Percentiles rank a stretch among this genome's conserved stretches.
Evolutionary conservation across 23 red algal genomes (phyloP).

Genomic region (Gracilariopsis chorda): DNA sequence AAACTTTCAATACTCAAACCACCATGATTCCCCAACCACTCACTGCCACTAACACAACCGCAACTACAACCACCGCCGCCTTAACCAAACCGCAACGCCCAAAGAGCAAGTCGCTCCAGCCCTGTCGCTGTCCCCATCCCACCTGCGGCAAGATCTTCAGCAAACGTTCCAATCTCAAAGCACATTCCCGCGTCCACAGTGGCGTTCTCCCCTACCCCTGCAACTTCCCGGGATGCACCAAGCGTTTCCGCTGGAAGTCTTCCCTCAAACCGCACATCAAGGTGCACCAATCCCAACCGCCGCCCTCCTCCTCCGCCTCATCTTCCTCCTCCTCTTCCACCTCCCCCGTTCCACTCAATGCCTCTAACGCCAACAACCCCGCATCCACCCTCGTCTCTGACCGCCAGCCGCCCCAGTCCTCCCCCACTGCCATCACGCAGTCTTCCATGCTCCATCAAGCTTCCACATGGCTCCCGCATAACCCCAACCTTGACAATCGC

Average conservation of each 20-base stretch:
- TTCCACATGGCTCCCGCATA: neutral
- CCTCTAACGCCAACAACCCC: neutral
- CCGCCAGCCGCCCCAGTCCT: neutral
- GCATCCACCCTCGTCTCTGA: neutral
- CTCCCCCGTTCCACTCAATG: neutral
- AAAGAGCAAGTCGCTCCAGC: constrained; percentile 59
- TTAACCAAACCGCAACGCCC: neutral
- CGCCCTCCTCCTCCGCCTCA: neutral
- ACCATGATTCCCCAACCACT: too few species aligned
- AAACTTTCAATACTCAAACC: too few species aligned
- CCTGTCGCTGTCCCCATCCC: constrained; percentile 33
- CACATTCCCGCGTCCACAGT: constrained; percentile 65
- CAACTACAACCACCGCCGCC: neutral
- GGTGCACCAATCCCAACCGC: neutral
- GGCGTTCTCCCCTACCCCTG: constrained; percentile 61
- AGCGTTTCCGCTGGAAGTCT: constrained; percentile 75
- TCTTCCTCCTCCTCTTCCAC: neutral
- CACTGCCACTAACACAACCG: too few species aligned
- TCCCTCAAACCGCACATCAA: constrained; percentile 61
- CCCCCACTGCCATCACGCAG: neutral
- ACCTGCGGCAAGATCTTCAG: constrained; percentile 67
- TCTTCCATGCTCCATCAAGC: neutral
- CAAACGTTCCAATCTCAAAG: constrained; percentile 73
- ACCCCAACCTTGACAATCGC: neutral
- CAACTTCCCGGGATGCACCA: constrained; percentile 42